phyloP scores from a whole-genome alignment of 345 rosid species.

The Brassica carinata region DNA sequence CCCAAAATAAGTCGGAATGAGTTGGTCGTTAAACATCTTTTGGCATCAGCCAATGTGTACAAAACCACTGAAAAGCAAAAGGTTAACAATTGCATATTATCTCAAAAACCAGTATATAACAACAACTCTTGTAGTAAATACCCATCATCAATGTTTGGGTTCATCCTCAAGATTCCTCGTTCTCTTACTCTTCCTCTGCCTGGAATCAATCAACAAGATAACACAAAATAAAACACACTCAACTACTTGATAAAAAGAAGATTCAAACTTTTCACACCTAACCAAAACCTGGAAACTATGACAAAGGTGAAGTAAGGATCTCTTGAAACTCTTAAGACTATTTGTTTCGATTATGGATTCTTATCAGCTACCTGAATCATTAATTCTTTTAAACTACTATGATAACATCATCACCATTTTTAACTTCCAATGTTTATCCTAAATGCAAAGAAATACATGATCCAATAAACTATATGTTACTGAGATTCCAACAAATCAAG shows the following conservation, averaged over 20 bases:
- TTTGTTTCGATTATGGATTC: too few species aligned
- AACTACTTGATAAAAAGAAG: background rate
- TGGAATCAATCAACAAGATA: conserved; percentile 16
- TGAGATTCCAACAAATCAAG: background rate
- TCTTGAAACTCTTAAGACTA: too few species aligned
- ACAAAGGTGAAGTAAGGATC: background rate
- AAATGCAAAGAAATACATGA: background rate
- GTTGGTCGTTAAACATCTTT: conserved; percentile 16
- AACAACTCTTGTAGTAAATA: conserved; percentile 15
- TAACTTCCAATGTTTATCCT: background rate
- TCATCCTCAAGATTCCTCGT: background rate
- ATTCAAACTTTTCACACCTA: background rate
- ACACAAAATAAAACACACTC: background rate
- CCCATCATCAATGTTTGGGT: conserved; percentile 5
- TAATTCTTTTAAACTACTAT: too few species aligned
- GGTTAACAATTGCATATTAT: conserved; percentile 9
- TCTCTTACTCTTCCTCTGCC: conserved; percentile 30
- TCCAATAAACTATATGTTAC: background rate
- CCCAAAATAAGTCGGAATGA: background rate
- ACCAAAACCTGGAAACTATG: background rate
- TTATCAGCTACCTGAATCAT: too few species aligned
- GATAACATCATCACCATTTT: background rate
- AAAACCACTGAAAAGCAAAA: conserved; percentile 30
- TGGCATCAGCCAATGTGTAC: conserved; percentile 19
- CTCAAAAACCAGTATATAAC: background rate